Conservation (phyloP, 108 stramenopile species). For the Nannochloropsis salina region DNA sequence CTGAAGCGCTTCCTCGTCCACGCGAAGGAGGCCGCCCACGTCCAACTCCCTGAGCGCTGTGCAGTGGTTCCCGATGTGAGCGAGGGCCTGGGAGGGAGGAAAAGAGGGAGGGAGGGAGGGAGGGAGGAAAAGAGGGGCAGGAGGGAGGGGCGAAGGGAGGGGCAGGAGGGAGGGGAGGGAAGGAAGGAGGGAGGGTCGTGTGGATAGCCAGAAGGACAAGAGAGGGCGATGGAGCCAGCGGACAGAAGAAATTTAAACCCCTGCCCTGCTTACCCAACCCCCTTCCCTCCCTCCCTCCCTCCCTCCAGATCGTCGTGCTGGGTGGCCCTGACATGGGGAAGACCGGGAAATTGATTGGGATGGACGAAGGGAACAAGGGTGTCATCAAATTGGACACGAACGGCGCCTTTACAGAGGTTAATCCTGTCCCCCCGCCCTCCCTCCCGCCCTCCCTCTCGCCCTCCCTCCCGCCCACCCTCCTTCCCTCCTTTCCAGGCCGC, state of each 20-base stretch:
- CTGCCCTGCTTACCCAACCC: neutral
- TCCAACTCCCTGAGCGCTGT: neutral
- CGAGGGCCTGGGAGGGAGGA: neutral
- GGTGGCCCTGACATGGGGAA: neutral
- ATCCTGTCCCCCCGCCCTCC: neutral
- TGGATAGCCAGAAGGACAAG: neutral
- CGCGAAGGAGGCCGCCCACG: neutral
- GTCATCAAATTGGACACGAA: neutral
- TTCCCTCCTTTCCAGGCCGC: neutral
- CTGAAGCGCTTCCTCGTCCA: neutral
- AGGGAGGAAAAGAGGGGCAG: neutral
- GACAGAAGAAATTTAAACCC: neutral
- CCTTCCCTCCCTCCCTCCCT: slow-evolving; percentile 14
- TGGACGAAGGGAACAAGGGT: neutral
- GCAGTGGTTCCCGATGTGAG: neutral
- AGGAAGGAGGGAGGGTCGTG: neutral
- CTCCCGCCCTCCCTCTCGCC: neutral
- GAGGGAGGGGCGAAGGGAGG: neutral
- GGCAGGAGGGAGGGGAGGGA: slow-evolving; percentile 1
- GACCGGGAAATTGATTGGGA: neutral
- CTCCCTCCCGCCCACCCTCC: neutral
- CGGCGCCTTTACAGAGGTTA: neutral
- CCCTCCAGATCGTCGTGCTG: neutral
- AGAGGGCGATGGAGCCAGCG: neutral
- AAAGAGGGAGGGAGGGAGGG: neutral